Percentiles rank a stretch among this genome's conserved stretches.
These are phyloP conservation scores for Uronychia setigera DNA, from an alignment of 73 alveolate species.

Conservation along the genomic window DNA sequence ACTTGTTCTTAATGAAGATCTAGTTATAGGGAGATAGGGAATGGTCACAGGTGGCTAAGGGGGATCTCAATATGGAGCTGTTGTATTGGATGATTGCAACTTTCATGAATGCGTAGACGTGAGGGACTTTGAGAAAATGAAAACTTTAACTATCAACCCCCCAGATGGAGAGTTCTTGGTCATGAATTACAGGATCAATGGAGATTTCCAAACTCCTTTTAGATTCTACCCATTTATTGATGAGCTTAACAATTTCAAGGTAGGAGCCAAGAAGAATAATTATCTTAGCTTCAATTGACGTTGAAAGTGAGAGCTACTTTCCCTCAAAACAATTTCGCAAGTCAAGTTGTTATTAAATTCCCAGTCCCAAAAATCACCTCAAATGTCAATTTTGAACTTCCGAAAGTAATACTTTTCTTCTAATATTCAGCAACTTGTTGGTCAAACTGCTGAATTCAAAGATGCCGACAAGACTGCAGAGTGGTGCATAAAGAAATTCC, in stretches of 20 bases:
- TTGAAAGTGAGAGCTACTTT: constrained; percentile 86
- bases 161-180: constrained; percentile 99
- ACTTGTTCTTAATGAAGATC: constrained; percentile 89
- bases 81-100: constrained; percentile 95
- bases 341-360: constrained; percentile 70
- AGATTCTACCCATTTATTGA: constrained; percentile 61
- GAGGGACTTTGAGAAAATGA: constrained; percentile 92
- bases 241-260: constrained; percentile 80
- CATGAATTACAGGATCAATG: constrained; percentile 97
- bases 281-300: constrained; percentile 85
- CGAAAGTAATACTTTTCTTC: constrained; percentile 26
- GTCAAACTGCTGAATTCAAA: constrained; percentile 83
- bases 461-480: constrained; percentile 79
- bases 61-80: constrained; percentile 73
- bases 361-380: constrained; percentile 87
- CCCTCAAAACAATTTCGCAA: constrained; percentile 79
- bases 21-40: constrained; percentile 57
- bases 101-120: constrained; percentile 98
- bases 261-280: constrained; percentile 8
- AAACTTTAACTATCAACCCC: constrained; percentile 92
- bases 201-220: constrained; percentile 98
- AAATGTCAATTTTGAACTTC: constrained; percentile 76
- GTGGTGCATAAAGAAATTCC: constrained; percentile 94
- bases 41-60: constrained; percentile 59
- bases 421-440: constrained; percentile 9